These are phyloP conservation scores for Cercospora berteroae DNA, from an alignment of 2,329 filamentous ascomycete species.

Conservation along the genomic window DNA sequence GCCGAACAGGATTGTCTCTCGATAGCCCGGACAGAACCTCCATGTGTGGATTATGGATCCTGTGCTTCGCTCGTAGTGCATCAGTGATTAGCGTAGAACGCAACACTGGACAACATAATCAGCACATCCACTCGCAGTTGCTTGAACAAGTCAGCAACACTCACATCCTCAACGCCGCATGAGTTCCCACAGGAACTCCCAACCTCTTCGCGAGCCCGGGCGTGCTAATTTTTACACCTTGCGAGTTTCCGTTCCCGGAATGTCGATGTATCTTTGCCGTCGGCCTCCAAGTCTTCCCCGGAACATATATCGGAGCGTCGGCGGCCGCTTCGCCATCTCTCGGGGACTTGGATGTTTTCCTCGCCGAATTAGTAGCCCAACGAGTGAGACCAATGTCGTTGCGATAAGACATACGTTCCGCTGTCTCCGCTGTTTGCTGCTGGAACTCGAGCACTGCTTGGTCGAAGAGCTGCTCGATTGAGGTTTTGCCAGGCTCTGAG, in stretches of 20 bases:
- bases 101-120: not conserved
- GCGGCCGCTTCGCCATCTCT: not conserved
- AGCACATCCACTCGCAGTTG: not conserved
- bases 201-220: conserved; percentile 15
- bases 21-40: not conserved
- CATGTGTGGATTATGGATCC: not conserved
- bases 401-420: conserved; percentile 5
- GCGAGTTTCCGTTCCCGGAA: not conserved
- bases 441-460: conserved; percentile 5
- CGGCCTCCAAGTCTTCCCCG: conserved; percentile 7
- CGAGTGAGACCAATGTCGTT: not conserved
- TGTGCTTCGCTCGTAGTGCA: not conserved
- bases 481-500: conserved; percentile 7
- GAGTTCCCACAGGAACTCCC: conserved; percentile 8
- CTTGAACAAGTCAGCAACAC: not conserved
- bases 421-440: not conserved
- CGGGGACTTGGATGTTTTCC: not conserved
- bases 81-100: not conserved
- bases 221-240: conserved; percentile 6
- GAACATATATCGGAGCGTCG: not conserved
- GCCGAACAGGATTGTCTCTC: not conserved
- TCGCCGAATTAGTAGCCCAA: not conserved
- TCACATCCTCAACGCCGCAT: conserved; percentile 2
- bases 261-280: conserved; percentile 8
- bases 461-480: conserved; percentile 13